Evolutionary conservation across 2,329 filamentous ascomycete species (phyloP).

Genomic region (Aspergillus sp.): DNA sequence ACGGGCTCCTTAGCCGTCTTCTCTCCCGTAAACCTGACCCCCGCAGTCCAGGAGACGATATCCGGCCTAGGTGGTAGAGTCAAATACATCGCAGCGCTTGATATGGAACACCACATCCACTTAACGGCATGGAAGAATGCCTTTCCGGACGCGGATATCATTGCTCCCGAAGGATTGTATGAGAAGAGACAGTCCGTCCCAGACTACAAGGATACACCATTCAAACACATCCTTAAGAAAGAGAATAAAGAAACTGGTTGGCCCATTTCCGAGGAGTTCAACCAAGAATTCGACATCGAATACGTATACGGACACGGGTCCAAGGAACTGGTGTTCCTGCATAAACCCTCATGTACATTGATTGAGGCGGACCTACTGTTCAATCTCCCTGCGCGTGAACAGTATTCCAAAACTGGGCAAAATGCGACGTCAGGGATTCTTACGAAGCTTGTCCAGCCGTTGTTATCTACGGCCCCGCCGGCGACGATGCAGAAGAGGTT

Average conservation of each 20-base stretch:
- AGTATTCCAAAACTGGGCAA: slow-evolving; percentile 65
- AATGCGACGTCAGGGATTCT: slow-evolving; percentile 57
- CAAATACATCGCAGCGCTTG: slow-evolving; percentile 81
- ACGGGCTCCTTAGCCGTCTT: slow-evolving; percentile 82
- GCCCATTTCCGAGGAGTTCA: slow-evolving; percentile 72
- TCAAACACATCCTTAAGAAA: slow-evolving; percentile 67
- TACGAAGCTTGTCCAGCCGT: slow-evolving; percentile 55
- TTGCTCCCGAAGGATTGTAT: slow-evolving; percentile 78
- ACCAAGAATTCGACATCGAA: slow-evolving; percentile 81
- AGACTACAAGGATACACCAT: slow-evolving; percentile 58
- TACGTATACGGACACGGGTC: slow-evolving; percentile 79
- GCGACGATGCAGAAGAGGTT: slow-evolving; percentile 78
- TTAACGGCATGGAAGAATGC: slow-evolving; percentile 78
- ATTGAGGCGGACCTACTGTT: slow-evolving; percentile 91
- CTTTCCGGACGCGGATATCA: slow-evolving; percentile 75
- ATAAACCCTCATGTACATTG: slow-evolving; percentile 74
- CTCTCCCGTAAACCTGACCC: slow-evolving; percentile 84
- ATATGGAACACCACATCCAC: slow-evolving; percentile 95
- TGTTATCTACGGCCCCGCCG: slow-evolving; percentile 59
- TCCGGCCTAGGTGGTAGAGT: slow-evolving; percentile 68
- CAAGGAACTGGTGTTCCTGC: slow-evolving; percentile 83
- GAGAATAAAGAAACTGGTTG: slow-evolving; percentile 52
- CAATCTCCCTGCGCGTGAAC: slow-evolving; percentile 84
- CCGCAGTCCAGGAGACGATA: slow-evolving; percentile 64
- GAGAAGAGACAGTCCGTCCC: slow-evolving; percentile 72